Conservation (phyloP, 331 rosid genomes). For the Prunus yedoensis region DNA sequence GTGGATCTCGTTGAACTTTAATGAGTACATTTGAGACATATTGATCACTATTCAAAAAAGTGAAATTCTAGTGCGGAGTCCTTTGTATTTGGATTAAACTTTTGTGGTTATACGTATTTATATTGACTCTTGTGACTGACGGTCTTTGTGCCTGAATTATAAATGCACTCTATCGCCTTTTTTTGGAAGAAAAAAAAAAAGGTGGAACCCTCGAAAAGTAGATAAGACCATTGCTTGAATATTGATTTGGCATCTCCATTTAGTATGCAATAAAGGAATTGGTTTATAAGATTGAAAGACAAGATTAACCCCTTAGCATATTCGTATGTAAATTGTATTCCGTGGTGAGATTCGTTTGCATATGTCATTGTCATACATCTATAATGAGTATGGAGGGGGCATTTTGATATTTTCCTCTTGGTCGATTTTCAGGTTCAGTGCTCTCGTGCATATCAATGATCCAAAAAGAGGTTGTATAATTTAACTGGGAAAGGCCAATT, state of each 20-base stretch:
- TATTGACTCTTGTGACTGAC: accelerated
- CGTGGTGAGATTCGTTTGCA: not conserved
- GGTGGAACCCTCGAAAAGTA: not conserved
- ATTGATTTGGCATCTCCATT: constrained; percentile 16
- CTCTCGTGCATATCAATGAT: not conserved
- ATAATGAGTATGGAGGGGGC: not conserved
- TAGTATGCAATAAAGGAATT: not conserved
- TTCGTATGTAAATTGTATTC: not conserved
- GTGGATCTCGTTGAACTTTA: not conserved
- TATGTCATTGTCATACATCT: not conserved
- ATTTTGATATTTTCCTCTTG: not conserved
- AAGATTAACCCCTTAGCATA: constrained; percentile 10
- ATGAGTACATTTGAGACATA: not conserved
- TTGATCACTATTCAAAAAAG: not conserved
- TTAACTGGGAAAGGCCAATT: too few relatives aligned
- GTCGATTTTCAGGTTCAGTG: not conserved
- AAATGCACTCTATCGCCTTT: too few relatives aligned
- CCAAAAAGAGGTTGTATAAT: not conserved
- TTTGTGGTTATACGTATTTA: too few relatives aligned
- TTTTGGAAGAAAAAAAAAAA: not conserved
- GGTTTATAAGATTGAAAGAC: constrained; percentile 1
- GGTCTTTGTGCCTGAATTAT: too few relatives aligned
- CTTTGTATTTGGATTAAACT: too few relatives aligned
- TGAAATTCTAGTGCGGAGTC: too few relatives aligned
- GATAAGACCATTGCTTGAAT: not conserved